phyloP scores from a whole-genome alignment of 306 rosid genomes.

The Alnus glutinosa region DNA sequence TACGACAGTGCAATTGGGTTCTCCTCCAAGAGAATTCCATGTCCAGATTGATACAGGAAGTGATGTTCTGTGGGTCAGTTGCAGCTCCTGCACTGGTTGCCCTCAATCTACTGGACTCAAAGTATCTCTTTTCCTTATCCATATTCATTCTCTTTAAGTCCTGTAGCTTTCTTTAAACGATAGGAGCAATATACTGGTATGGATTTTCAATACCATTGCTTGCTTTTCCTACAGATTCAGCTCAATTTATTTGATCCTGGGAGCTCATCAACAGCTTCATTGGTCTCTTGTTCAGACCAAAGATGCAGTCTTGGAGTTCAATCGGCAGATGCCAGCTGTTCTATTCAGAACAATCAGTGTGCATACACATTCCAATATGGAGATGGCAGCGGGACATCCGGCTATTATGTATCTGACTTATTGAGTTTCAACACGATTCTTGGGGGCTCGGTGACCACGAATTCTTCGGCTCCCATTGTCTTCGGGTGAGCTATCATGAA shows the following conservation, averaged over 20 bases:
- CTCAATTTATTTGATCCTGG: conserved; percentile 68
- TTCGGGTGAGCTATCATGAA: conserved; percentile 70
- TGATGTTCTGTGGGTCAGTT: conserved; percentile 94
- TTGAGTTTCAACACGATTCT: conserved; percentile 64
- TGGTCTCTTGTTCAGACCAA: conserved; percentile 74
- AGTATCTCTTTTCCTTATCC: conserved; percentile 41
- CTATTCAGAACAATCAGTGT: conserved; percentile 74
- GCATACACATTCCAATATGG: conserved; percentile 86
- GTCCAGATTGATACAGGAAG: conserved; percentile 99
- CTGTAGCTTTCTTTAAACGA: conserved; percentile 11
- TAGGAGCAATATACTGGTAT: conserved; percentile 3
- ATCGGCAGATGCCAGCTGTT: conserved; percentile 74
- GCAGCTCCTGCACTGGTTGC: conserved; percentile 88
- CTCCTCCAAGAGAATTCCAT: conserved; percentile 81
- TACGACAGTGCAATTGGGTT: conserved; percentile 79
- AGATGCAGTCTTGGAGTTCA: conserved; percentile 66
- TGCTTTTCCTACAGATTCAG: conserved; percentile 54
- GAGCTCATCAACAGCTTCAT: conserved; percentile 72
- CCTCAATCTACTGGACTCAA: conserved; percentile 83
- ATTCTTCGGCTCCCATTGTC: conserved; percentile 75
- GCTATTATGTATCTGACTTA: conserved; percentile 78
- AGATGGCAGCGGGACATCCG: conserved; percentile 96
- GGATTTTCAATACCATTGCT: conserved; percentile 20
- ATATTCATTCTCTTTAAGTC: background rate
- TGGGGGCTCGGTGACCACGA: conserved; percentile 55